Evolutionary conservation across 1,284 basidiomycete species (phyloP), one percentile per base, ranked within the genome.

Genomic region (Ustilago tritici): DNA sequence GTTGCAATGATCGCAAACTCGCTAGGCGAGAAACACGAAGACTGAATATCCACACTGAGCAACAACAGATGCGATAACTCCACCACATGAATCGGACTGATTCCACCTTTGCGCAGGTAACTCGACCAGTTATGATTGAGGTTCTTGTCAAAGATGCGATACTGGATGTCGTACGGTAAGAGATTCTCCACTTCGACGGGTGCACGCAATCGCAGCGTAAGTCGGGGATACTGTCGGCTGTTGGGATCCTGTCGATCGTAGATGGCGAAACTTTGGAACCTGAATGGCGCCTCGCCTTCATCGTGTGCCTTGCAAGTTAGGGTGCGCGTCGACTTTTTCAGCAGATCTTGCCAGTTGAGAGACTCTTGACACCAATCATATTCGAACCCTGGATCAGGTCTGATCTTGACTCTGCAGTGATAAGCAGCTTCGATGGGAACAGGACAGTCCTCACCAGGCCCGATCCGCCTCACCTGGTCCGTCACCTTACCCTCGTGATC

Each of bases 1-100:
- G 94, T 95, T 79, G 95, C 97, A 87, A 99, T 96, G 86, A 99
- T 98, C 2, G 95, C 92, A 82, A 98, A 99, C 76, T 99, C 96
- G 86, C 95, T 96, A n/a, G 95, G 93, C 81, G 93, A 93, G 89
- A 94, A 95, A n/a, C 91, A 93, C 92, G 81, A 65, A 40, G 81
- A 78, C 87, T 98, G 93, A 3, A 97, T 89, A 56, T 93, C 91
- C 35, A 98, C 90, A 79, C 95, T 98, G 41, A 99, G 89, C n/a
- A 99, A 88, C 38, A 99, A 90, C 64, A 99, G 89, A 87, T 99
- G 97, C n/a, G 91, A 91, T 2, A 98, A 88, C 85, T 98, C 95
- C 35, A 98, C 95, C 0, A 95, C 96, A 85, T 99, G 97, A 46
- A 99, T 92, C 10, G 97, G 97, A 90, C 96, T 98, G 53, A 95